Conservation (phyloP, 371 early-diverging fungal genomes). For the Saksenaea oblongispora region DNA sequence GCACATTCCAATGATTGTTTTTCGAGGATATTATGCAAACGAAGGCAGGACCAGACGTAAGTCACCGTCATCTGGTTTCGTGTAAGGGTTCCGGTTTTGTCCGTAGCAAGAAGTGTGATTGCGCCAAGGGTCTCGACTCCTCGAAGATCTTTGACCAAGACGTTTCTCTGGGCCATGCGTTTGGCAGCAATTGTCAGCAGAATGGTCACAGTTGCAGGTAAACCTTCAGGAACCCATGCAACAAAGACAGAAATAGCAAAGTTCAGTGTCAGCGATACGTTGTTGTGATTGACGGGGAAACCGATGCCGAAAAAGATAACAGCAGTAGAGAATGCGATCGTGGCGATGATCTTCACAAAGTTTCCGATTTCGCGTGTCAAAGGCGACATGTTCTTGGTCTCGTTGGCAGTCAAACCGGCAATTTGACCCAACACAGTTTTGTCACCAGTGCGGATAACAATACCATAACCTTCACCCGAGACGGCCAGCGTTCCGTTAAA, state of each 20-base stretch:
- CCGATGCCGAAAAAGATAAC: conserved; percentile 85
- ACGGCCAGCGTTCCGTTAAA: conserved; percentile 90
- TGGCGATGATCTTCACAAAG: conserved; percentile 87
- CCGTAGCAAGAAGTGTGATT: conserved; percentile 92
- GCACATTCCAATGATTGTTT: conserved; percentile 8
- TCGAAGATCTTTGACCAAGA: conserved; percentile 92
- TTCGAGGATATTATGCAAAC: conserved; percentile 63
- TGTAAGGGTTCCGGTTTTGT: conserved; percentile 96
- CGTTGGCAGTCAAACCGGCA: conserved; percentile 82
- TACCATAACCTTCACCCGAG: conserved; percentile 87
- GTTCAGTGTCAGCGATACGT: conserved; percentile 71
- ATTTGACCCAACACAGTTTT: conserved; percentile 93
- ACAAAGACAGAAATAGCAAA: conserved; percentile 91
- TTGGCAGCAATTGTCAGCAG: conserved; percentile 92
- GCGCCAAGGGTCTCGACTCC: conserved; percentile 96
- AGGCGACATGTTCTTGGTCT: conserved; percentile 71
- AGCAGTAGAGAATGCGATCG: conserved; percentile 75
- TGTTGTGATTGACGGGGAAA: conserved; percentile 54
- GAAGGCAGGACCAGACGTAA: conserved; percentile 80
- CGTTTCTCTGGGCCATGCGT: conserved; percentile 86
- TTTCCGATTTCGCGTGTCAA: conserved; percentile 72
- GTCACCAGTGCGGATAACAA: conserved; percentile 93
- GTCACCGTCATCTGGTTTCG: conserved; percentile 95
- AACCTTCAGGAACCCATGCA: conserved; percentile 90
- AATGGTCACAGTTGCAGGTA: conserved; percentile 90